Evolutionary conservation across 192 early-diverging fungal genomes (phyloP), one percentile per base, ranked within the genome.

Genomic region (Coemansia biformis): DNA sequence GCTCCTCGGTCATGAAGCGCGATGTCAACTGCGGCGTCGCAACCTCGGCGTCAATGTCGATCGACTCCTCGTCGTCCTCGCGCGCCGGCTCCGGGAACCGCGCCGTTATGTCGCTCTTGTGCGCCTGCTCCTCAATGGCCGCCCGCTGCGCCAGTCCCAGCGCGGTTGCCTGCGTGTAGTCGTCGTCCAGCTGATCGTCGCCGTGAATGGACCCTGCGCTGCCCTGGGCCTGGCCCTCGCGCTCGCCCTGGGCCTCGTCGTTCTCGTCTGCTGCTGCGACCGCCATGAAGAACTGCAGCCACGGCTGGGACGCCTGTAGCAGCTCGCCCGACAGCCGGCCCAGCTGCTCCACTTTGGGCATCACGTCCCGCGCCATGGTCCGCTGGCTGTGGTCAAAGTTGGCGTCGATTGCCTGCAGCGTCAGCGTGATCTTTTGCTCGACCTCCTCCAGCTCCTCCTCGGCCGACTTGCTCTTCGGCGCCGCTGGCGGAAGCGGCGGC

Each of bases 331-430:
- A 66, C 10, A 75, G 51, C 32, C 53, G 57, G 13, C 54, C 71
- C 22, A 75, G 45, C 13, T 17, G 33, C 48, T 75, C 71, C 10
- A 75, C 49, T 40, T 67, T 75, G 36, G 71, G 71, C 63, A 75
- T 62, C 17, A 75, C 64, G 34, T 66, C 63, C 8, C 71, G 49
- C 0, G 63, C 64, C 63, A 75, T 66, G 15, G 71, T 66, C 5
- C 71, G 46, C 41, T 75, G 71, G 49, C 71, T 59, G 41, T 58
- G 54, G 45, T 75, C 71, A 59, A 75, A 75, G 56, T 66, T 75
- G 7, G 71, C 71, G 30, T 75, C 71, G 16, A 75, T 75, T 3
- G 63, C 58, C 31, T 75, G 71, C 17, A 75, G 26, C 2, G 71
- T 43, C 28, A 75, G 43, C 0, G 71, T 75, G 46, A 75, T 66